Evolutionary conservation across 2,329 filamentous ascomycete species (phyloP), one percentile per base, ranked within the genome.

Genomic region (Drechslerella coelobrocha): DNA sequence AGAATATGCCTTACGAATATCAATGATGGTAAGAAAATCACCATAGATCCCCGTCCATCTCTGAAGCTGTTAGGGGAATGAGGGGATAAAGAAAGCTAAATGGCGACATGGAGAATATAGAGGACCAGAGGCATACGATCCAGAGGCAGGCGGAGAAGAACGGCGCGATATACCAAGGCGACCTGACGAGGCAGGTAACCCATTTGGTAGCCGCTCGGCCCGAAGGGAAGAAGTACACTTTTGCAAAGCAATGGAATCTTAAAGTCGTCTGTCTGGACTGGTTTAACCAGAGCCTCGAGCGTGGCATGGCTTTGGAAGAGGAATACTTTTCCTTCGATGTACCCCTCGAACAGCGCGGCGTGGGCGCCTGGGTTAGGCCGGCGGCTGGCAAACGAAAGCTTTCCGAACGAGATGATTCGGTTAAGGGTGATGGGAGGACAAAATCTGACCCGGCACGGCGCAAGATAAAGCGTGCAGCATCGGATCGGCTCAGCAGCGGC

Each of bases 221-320:
- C 7, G 85, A 90, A 73, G 93, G 94, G 21, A 90, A 91, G 71
- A 99, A 99, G 79, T 99, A 96, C 78, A 85, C 86, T 61, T 91
- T 91, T 61, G 94, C 93, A n/a, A 87, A 85, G 74, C 84, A 84
- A 75, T 99, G 94, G 92, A 83, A 84, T 48, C 85, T 96, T 74
- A 86, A 86, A 56, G 86, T 92, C 23, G 91, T 99, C 23, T 88
- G 89, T 0, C 78, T 90, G 31, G 88, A 92, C 77, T 99, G 94
- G 94, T 84, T 97, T 37, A 81, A 87, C 54, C 90, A 97, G 76
- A 93, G 90, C 76, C 79, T 94, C 68, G 85, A 89, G 73, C 85
- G 94, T 73, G 91, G 92, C 62, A 94, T 99, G 91, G 89, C 92
- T 19, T 81, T 99, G 19, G 90, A 97, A 61, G 94, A 97, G 78